Evolutionary conservation across 495 filamentous ascomycete genomes (phyloP).

Genomic region (Lepraria neglecta): DNA sequence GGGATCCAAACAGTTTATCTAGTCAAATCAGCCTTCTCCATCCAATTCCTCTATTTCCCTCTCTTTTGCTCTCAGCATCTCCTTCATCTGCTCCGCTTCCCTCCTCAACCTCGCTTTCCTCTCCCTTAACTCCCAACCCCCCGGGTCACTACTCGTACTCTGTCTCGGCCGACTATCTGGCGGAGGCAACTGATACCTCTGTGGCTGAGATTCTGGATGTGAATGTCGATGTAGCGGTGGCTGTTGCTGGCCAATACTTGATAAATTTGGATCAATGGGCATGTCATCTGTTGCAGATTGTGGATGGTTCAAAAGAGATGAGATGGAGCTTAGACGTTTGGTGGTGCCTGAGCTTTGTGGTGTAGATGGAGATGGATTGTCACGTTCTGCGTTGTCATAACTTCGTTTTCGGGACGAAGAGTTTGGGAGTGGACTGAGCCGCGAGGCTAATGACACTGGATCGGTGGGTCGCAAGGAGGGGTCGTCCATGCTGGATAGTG

Average conservation of each 20-base stretch:
- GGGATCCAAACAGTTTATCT: not conserved
- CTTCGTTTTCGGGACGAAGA: constrained; percentile 42
- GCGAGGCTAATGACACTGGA: constrained; percentile 30
- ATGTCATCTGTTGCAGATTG: constrained; percentile 38
- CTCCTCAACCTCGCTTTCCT: constrained; percentile 59
- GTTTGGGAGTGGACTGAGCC: constrained; percentile 34
- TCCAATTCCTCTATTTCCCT: constrained; percentile 66
- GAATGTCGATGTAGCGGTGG: constrained; percentile 32
- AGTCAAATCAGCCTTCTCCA: constrained; percentile 12
- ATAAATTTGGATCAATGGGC: constrained; percentile 44
- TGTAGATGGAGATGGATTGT: constrained; percentile 38
- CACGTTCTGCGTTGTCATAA: constrained; percentile 35
- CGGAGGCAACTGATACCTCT: constrained; percentile 29
- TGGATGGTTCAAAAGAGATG: constrained; percentile 68
- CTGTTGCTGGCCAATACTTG: constrained; percentile 34
- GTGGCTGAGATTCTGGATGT: constrained; percentile 30
- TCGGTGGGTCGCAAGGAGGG: constrained; percentile 32
- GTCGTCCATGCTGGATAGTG: constrained; percentile 39
- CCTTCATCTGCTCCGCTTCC: constrained; percentile 72
- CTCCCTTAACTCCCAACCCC: constrained; percentile 45
- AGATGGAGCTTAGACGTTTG: constrained; percentile 70
- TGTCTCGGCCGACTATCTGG: constrained; percentile 32
- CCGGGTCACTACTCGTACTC: constrained; percentile 42
- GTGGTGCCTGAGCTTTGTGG: constrained; percentile 34
- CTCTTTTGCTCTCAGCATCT: constrained; percentile 68